A percentile compares a stretch with the other conserved stretches of the same genome.
Conservation (phyloP, 2,329 filamentous ascomycete genomes). For the Colletotrichum echinochloae region DNA sequence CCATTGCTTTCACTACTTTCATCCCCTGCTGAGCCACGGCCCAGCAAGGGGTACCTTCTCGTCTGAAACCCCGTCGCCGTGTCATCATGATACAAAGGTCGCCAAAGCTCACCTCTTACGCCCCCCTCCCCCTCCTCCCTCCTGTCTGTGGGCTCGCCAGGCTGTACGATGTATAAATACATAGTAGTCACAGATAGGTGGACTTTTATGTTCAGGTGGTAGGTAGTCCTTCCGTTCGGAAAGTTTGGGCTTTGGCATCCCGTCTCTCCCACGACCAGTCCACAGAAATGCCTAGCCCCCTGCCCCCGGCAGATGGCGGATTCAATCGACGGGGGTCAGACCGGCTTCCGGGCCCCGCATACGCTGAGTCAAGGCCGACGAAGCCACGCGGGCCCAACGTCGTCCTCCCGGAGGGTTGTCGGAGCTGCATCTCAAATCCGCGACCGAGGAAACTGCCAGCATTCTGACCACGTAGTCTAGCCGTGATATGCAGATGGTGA, state of each 20-base stretch:
- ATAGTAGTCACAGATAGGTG: not conserved
- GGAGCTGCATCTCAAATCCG: not conserved
- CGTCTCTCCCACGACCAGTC: not conserved
- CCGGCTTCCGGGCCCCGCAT: not conserved
- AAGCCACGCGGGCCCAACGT: not conserved
- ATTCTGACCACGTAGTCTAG: no score
- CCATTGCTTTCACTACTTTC: conserved; percentile 4
- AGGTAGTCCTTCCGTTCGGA: no score
- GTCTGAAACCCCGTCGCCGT: conserved; percentile 39
- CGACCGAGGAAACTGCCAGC: no score
- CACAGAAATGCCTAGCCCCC: not conserved
- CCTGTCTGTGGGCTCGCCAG: not conserved
- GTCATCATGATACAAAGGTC: conserved; percentile 29
- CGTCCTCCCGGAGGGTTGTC: not conserved
- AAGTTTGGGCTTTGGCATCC: not conserved
- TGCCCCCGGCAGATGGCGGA: not conserved
- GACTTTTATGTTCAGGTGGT: not conserved
- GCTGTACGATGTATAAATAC: no score
- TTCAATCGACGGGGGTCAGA: not conserved
- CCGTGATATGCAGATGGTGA: not conserved
- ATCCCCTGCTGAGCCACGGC: not conserved
- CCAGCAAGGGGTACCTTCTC: conserved; percentile 18
- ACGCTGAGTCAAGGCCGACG: not conserved
- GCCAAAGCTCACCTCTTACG: not conserved
- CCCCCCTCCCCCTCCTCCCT: not conserved